Evolutionary conservation across 768 basidiomycete genomes (phyloP), one percentile per base, ranked within the genome.

Genomic region (Termitomyces bulborhizus): DNA sequence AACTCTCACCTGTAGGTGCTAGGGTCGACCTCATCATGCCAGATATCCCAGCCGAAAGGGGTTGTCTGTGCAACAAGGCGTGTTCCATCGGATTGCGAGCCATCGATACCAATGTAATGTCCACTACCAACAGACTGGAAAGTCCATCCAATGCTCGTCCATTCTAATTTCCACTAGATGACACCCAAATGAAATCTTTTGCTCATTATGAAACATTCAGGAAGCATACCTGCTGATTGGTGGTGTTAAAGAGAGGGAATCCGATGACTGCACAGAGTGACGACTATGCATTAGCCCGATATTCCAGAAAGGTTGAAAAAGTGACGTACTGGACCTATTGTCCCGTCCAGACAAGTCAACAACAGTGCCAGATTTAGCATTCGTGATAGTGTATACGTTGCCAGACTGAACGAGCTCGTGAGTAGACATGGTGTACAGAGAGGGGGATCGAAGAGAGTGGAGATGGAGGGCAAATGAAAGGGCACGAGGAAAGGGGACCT

Each of bases 321-420:
- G 51, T 36, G 4, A 68, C 77, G 27, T 55, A 80, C 80, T 72
- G 46, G 79, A 72, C 7, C 45, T 63, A 55, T 78, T 73, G 62
- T 84, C 82, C 7, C 55, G 69, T 3, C 76, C 81, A 16, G 83
- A 84, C 54, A 85, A 72, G 61, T 85, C 82, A 26, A 83, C 58
- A 27, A 73, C 78, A 4, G 77, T 84, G 3, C 74, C 75, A 7
- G 74, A 70, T 66, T 81, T 76, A 61, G 67, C 73, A 66, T 85
- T 86, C 40, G 64, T 69, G 60, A 85, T 72, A 34, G 60, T 71
- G 68, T 80, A 84, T 0, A 62, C 70, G 15, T 37, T 53, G 18
- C 78, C 76, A 29, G 71, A 66, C 53, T 71, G 65, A 37, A 75
- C 63, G 34, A 67, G 55, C 36, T 69, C 68, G 6, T 46, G 47